Base-by-base conservation (phyloP, 164 flowering plant species). In the Umbellularia californica region DNA sequence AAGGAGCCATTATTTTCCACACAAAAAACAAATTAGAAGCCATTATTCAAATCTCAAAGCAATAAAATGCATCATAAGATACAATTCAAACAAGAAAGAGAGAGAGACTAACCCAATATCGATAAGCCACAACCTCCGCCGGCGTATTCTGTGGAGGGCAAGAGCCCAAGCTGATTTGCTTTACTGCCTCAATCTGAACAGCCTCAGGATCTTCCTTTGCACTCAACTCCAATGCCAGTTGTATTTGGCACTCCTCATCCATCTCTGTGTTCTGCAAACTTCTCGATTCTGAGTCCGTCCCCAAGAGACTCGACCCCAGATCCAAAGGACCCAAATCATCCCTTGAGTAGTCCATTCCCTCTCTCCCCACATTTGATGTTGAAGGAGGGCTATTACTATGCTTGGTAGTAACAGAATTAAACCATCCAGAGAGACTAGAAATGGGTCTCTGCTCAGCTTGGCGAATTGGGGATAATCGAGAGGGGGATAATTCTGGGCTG, bases 181-280 rank as follows among this genome's bases (percentile, higher is more conserved):
- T 95, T 27, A 91, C 97, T 75, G 95, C 97, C 81, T 95, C 97
- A 79, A 95, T 95, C 82, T 95, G 97, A 77, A 85, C 91, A 3
- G 97, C 97, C 77, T 95, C 97, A 27, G 97, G 97, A 81, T 92
- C 98, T 81, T 92, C 98, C 77, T 85, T 89, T 5, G 97, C 97
- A 84, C 98, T 95, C 87, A 95, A 79, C 80, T 89, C 97, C 87
- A 95, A 79, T 50, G 97, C 97, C 83, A 92, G 67, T 75, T 92
- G 97, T 83, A 95, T 91, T 77, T 92, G 97, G 87, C 88, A 92
- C 80, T 95, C 97, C 82, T 95, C 98, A 77, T 92, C 97, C 66
- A 89, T 71, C 76, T 84, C 95, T 47, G 91, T 92, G 82, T 88
- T 94, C 84, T 90, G 84, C 2, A 87, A 83, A 75, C 75, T 84